phyloP scores from a whole-genome alignment of 1,284 basidiomycete species.

The Ustilago curta region DNA sequence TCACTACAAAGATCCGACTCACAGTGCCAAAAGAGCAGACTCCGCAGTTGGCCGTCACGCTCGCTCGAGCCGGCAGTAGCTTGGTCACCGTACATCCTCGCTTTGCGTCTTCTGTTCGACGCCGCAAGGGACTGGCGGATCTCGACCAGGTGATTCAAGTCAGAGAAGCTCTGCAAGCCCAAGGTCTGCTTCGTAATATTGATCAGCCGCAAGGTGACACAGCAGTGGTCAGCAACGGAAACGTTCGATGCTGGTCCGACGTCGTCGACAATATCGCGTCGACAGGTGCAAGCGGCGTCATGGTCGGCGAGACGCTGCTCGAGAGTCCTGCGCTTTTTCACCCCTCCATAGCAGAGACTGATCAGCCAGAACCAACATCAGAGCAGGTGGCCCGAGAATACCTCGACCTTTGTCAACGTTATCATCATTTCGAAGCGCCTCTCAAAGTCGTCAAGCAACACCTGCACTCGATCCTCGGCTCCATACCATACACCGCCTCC shows the following conservation, averaged over 20 bases:
- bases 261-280: constrained; percentile 73
- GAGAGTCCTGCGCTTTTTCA: constrained; percentile 73
- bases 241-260: constrained; percentile 76
- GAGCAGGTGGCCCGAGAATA: constrained; percentile 30
- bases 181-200: constrained; percentile 57
- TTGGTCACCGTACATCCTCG: constrained; percentile 80
- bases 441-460: constrained; percentile 44
- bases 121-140: constrained; percentile 78
- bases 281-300: constrained; percentile 79
- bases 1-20: constrained; percentile 75
- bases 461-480: constrained; percentile 35
- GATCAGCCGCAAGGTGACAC: constrained; percentile 69
- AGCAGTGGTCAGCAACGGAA: constrained; percentile 80
- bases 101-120: constrained; percentile 76
- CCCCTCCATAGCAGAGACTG: constrained; percentile 1
- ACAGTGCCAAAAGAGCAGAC: constrained; percentile 73
- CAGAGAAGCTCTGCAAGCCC: constrained; percentile 68
- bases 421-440: constrained; percentile 23
- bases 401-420: constrained; percentile 19
- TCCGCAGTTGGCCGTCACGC: constrained; percentile 73
- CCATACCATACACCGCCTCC: constrained; percentile 15
- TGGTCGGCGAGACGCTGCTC: constrained; percentile 80
- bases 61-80: constrained; percentile 76
- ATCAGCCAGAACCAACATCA: background rate
- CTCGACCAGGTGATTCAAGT: constrained; percentile 75